A percentile compares a stretch with the other conserved stretches of the same genome.
These are phyloP conservation scores for Ascodesmis nigricans DNA, from an alignment of 495 filamentous ascomycete genomes.

Conservation along the genomic window DNA sequence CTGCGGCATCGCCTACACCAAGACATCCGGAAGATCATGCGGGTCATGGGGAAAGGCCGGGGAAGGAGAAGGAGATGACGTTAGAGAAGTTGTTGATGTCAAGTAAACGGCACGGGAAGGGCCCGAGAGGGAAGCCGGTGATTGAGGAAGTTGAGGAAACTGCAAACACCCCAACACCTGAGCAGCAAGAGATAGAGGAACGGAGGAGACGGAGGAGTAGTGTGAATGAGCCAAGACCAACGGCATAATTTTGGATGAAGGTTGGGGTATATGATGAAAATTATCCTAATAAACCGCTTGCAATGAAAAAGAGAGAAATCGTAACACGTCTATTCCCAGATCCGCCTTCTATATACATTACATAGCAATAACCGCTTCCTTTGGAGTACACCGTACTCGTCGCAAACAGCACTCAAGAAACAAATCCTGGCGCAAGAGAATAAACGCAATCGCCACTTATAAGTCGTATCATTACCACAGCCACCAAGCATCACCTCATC, in stretches of 20 bases:
- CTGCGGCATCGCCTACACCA: not conserved
- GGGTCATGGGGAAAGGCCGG: too few species aligned
- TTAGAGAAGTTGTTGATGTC: constrained; percentile 6
- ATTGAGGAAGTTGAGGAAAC: constrained; percentile 15
- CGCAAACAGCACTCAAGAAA: too few species aligned
- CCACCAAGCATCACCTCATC: not conserved
- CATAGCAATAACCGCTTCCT: too few species aligned
- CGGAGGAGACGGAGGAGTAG: constrained; percentile 4
- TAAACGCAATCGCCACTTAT: not conserved
- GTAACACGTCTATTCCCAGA: too few species aligned
- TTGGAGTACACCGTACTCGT: too few species aligned
- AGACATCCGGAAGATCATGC: too few species aligned
- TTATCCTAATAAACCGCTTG: too few species aligned
- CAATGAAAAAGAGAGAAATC: too few species aligned
- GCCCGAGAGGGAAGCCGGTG: constrained; percentile 6
- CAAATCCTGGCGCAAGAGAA: constrained; percentile 4
- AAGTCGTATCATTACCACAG: not conserved
- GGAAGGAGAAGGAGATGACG: constrained; percentile 5
- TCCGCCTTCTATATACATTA: too few species aligned
- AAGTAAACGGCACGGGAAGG: constrained; percentile 8
- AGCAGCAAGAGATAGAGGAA: too few species aligned
- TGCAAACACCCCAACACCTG: not conserved
- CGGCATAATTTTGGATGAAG: not conserved
- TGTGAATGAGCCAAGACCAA: not conserved
- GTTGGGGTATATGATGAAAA: too few species aligned